Percentiles rank a stretch among this genome's conserved stretches.
These are phyloP conservation scores for Sphagnum fallax DNA, from an alignment of 228 moss, liverwort and hornwort genomes.

Conservation along the genomic window DNA sequence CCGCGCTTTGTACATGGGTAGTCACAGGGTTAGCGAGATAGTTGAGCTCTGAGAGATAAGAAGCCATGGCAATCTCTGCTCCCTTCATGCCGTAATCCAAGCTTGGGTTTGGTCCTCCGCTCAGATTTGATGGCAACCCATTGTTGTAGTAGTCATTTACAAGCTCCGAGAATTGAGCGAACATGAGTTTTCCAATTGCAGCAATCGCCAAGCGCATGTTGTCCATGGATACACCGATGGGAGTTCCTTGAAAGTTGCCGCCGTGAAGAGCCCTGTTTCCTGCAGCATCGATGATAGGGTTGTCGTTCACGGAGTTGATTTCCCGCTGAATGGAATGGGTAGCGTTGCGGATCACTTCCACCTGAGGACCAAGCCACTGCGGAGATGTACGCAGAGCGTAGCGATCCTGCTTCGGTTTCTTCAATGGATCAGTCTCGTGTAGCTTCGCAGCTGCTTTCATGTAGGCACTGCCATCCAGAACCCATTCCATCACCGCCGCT, in stretches of 20 bases:
- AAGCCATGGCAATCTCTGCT: background rate
- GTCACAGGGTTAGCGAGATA: constrained; percentile 2
- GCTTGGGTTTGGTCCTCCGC: too few relatives aligned
- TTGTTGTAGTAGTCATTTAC: constrained; percentile 3
- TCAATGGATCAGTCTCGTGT: constrained; percentile 24
- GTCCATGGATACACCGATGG: background rate
- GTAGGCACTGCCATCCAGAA: constrained; percentile 20
- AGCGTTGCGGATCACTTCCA: constrained; percentile 3
- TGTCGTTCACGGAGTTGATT: constrained; percentile 9
- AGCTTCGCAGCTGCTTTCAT: constrained; percentile 23
- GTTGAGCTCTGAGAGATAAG: background rate
- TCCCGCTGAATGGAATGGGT: constrained; percentile 15
- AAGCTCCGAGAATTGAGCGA: too few relatives aligned
- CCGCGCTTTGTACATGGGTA: background rate
- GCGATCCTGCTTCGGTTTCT: constrained; percentile 40
- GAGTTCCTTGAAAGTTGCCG: constrained; percentile 15
- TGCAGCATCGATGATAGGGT: constrained; percentile 6
- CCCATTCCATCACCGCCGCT: constrained; percentile 23
- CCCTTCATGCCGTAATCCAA: constrained; percentile 2
- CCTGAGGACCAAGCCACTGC: constrained; percentile 41
- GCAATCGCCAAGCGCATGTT: too few relatives aligned
- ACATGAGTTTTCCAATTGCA: too few relatives aligned
- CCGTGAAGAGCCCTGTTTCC: constrained; percentile 15
- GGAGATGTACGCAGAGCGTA: constrained; percentile 39
- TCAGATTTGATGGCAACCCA: background rate